Conservation (phyloP, 208 protist genomes). For the Trypanosoma brucei region DNA sequence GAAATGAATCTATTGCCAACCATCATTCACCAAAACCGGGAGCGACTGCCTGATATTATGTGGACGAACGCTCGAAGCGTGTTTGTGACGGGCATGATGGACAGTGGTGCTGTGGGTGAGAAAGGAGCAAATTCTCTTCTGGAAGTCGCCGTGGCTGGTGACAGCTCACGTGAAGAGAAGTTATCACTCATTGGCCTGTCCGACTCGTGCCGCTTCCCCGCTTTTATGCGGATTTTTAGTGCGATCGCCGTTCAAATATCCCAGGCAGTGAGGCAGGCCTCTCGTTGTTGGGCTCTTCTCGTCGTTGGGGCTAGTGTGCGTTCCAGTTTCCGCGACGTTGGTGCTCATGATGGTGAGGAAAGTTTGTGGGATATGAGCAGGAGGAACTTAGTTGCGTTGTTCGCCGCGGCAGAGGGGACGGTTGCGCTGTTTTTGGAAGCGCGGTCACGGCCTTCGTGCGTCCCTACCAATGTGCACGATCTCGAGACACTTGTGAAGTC, state of each 20-base stretch:
- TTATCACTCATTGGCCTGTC: conserved; percentile 25
- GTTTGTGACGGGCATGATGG: conserved; percentile 51
- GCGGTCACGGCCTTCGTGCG: conserved; percentile 14
- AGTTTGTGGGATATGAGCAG: conserved; percentile 9
- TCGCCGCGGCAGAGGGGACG: conserved; percentile 12
- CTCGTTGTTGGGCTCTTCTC: conserved; percentile 55
- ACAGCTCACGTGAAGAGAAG: conserved; percentile 31
- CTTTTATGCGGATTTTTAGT: conserved; percentile 42
- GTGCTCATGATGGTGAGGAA: neutral
- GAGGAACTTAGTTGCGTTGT: conserved; percentile 18
- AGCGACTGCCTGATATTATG: conserved; percentile 22
- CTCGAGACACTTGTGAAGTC: conserved; percentile 17
- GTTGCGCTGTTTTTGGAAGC: conserved; percentile 26
- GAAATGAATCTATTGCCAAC: conserved; percentile 37
- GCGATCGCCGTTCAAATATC: conserved; percentile 37
- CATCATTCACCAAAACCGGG: conserved; percentile 26
- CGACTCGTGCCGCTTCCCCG: conserved; percentile 23
- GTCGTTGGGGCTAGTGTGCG: conserved; percentile 26
- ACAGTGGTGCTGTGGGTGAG: conserved; percentile 40
- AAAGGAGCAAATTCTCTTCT: conserved; percentile 56
- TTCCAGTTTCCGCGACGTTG: neutral
- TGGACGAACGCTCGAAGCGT: conserved; percentile 40
- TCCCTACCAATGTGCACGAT: conserved; percentile 21
- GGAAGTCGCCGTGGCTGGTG: conserved; percentile 19
- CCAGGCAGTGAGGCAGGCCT: conserved; percentile 36